Base-by-base conservation (phyloP, 371 early-diverging fungal species). In the Rhizomucor miehei region DNA sequence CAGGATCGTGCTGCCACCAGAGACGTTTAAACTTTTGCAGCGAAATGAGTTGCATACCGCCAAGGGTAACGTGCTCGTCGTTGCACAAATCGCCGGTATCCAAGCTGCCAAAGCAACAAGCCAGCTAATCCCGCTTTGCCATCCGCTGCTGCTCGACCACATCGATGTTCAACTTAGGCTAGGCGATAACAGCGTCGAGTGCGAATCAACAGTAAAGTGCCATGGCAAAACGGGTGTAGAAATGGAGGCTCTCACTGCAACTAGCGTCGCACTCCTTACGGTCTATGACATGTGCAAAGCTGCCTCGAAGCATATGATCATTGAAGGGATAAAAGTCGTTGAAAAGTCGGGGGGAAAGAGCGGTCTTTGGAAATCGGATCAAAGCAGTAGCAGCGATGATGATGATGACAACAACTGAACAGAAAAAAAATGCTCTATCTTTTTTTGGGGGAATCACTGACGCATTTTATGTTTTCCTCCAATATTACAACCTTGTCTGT, bases 191-290 rank as follows among this genome's bases (percentile, higher is more conserved):
- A 62, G 75, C 44, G 67, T 87, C 36, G 75, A 77, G 62, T 71
- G 79, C 59, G 78, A 81, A 61, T 67, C 87, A 10, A 54, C 59
- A 5, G 93, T 89, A 0, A 80, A 82, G 37, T 91, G 91, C 56
- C 71, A 77, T 29, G 95, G 91, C 13, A 84, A 89, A 51, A 97
- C 97, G 0, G 97, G 97, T 14, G 94, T 94, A 0, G 95, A 96
- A 56, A 94, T 94, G 92, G 95, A 94, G 61, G 95, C 94, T 1
- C 52, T 95, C 48, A 85, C 87, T 14, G 93, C 93, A 0, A 93
- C 87, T 1, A 87, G 89, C 6, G 80, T 89, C 0, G 91, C 86
- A 1, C 71, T 86, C 1, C 70, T 89, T 49, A 91, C 93, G 1
- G 83, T 92, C 0, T 90, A 80, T 67, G 93, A 92, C 57, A 92